Evolutionary conservation across 345 rosid species (phyloP).

Genomic region (Ceriops decandra): DNA sequence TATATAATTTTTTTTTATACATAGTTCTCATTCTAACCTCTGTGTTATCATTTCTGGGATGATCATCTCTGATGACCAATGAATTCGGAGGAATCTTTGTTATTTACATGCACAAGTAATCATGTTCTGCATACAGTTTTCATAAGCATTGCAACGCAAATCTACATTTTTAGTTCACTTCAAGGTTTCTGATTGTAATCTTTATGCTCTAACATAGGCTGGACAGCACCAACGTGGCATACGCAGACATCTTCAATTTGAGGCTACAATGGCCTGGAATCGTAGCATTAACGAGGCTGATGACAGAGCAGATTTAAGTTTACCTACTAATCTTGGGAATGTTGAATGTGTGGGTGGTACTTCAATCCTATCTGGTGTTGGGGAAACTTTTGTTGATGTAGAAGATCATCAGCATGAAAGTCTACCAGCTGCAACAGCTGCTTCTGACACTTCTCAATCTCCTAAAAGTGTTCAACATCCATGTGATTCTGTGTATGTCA

Average conservation of each 20-base stretch:
- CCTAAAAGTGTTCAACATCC: conserved; percentile 7
- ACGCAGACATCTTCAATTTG: conserved; percentile 37
- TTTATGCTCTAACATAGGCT: conserved; percentile 15
- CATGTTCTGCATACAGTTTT: not conserved
- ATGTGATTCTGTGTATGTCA: conserved; percentile 6
- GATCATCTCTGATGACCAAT: not conserved
- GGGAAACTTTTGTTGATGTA: conserved; percentile 4
- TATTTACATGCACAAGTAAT: not conserved
- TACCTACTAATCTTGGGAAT: not conserved
- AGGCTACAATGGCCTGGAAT: conserved; percentile 8
- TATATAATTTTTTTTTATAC: no score
- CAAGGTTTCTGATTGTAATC: not conserved
- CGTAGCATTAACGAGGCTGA: conserved; percentile 1
- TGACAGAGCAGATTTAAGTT: conserved; percentile 1
- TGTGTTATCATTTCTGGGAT: no score
- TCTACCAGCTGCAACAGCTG: conserved; percentile 10
- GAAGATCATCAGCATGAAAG: conserved; percentile 6
- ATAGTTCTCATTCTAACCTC: not conserved
- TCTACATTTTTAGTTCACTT: not conserved
- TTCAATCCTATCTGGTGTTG: conserved; percentile 4
- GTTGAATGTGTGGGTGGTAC: conserved; percentile 1
- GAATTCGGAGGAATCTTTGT: no score
- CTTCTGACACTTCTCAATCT: conserved; percentile 13
- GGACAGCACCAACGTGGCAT: conserved; percentile 23
- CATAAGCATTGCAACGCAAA: not conserved